These are phyloP conservation scores for Boletellus deceptivus DNA, from an alignment of 1,284 basidiomycete species.

Conservation along the genomic window DNA sequence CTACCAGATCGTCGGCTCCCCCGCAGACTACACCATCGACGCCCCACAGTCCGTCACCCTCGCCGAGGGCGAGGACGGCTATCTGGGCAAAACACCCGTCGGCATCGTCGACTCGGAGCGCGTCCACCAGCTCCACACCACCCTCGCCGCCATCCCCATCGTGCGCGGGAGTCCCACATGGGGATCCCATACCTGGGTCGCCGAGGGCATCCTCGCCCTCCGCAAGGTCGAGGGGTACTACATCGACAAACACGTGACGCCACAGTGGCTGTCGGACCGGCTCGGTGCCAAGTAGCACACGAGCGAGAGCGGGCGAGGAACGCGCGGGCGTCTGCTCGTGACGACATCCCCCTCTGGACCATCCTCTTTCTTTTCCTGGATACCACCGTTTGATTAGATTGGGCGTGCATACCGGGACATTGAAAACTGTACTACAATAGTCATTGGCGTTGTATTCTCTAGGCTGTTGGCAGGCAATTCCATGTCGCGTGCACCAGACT, in stretches of 20 bases:
- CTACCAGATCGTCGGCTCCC: slow-evolving; percentile 32
- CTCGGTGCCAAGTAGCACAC: slow-evolving; percentile 27
- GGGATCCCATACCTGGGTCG: slow-evolving; percentile 31
- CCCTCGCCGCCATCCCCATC: slow-evolving; percentile 27
- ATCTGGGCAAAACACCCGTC: slow-evolving; percentile 21
- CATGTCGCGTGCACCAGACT: not conserved
- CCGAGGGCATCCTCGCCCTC: slow-evolving; percentile 31
- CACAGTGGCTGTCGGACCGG: slow-evolving; percentile 30
- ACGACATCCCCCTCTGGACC: slow-evolving; percentile 4
- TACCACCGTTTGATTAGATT: slow-evolving; percentile 22
- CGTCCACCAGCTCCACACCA: slow-evolving; percentile 27
- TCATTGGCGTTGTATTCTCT: slow-evolving; percentile 25
- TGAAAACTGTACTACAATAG: slow-evolving; percentile 13
- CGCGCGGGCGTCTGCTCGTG: not conserved
- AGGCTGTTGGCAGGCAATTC: slow-evolving; percentile 14
- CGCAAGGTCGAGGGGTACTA: slow-evolving; percentile 29
- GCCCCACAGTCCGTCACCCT: slow-evolving; percentile 34
- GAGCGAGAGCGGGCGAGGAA: slow-evolving; percentile 1
- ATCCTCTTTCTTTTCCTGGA: slow-evolving; percentile 2
- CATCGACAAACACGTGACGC: slow-evolving; percentile 32
- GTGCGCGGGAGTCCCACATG: slow-evolving; percentile 29
- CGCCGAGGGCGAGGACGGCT: slow-evolving; percentile 30
- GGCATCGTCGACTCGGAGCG: slow-evolving; percentile 30
- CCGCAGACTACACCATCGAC: slow-evolving; percentile 29
- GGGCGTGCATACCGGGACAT: slow-evolving; percentile 20